Percentiles rank a stretch among this genome's conserved stretches.
Evolutionary conservation across 2,329 filamentous ascomycete species (phyloP).

Genomic region (Huntiella moniliformis): DNA sequence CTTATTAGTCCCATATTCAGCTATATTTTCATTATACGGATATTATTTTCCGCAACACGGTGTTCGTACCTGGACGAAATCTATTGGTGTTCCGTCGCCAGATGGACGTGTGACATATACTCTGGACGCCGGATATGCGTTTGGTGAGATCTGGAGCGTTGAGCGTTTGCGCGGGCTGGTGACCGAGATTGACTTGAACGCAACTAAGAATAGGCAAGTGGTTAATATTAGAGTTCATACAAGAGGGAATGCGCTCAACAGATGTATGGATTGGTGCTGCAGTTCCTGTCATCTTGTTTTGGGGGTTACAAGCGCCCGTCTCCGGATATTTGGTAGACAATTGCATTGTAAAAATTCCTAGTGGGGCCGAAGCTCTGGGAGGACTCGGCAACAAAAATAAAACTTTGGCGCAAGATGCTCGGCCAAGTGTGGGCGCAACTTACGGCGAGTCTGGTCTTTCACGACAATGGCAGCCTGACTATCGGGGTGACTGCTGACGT

Average conservation of each 20-base stretch:
- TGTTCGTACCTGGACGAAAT: slow-evolving; percentile 70
- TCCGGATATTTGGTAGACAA: not conserved
- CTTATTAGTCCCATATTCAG: slow-evolving; percentile 9
- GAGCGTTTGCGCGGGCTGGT: slow-evolving; percentile 62
- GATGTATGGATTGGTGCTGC: no score
- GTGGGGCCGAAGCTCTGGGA: not conserved
- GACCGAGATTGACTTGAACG: slow-evolving; percentile 66
- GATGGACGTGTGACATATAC: slow-evolving; percentile 52
- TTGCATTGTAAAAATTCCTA: not conserved
- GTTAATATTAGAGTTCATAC: no score
- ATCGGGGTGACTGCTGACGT: slow-evolving; percentile 73
- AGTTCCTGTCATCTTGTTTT: no score
- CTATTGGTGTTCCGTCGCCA: slow-evolving; percentile 58
- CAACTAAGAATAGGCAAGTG: slow-evolving; percentile 38
- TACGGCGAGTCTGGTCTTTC: slow-evolving; percentile 83
- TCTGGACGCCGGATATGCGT: slow-evolving; percentile 69
- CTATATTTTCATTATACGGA: no score
- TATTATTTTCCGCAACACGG: not conserved
- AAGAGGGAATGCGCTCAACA: no score
- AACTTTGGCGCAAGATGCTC: not conserved
- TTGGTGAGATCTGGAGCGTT: slow-evolving; percentile 62
- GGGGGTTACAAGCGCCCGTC: no score
- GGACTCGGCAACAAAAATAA: not conserved
- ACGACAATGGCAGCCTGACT: slow-evolving; percentile 66
- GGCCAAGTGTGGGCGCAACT: slow-evolving; percentile 19